Evolutionary conservation across 805 yeast genomes (phyloP).

Genomic region (Maudiozyma pseudohumilis): DNA sequence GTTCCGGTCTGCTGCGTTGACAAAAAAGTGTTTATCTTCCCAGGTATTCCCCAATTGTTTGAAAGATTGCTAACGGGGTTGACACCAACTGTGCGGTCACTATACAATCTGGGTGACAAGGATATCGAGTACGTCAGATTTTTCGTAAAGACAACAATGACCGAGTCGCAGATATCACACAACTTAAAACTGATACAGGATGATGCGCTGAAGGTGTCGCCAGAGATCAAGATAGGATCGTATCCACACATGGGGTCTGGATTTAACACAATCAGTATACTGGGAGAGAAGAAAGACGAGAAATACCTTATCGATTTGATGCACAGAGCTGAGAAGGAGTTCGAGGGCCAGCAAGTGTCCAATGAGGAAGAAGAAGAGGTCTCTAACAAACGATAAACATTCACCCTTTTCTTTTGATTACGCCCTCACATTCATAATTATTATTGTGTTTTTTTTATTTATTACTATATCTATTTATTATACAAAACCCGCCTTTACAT

Average conservation of each 20-base stretch:
- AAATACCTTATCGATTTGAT: slow-evolving; percentile 38
- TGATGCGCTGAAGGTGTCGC: slow-evolving; percentile 24
- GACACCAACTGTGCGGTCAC: slow-evolving; percentile 30
- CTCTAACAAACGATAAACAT: slow-evolving; percentile 13
- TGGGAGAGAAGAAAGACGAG: slow-evolving; percentile 42
- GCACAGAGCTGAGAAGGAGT: slow-evolving; percentile 33
- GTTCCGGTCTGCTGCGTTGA: slow-evolving; percentile 73
- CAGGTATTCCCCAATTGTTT: slow-evolving; percentile 78
- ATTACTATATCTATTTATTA: too few species aligned
- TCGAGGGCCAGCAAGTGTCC: slow-evolving; percentile 50
- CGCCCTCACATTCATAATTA: neutral
- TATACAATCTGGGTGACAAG: slow-evolving; percentile 31
- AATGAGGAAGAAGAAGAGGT: slow-evolving; percentile 43
- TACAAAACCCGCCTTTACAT: neutral
- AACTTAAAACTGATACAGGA: slow-evolving; percentile 44
- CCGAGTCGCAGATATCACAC: slow-evolving; percentile 65
- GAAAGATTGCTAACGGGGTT: slow-evolving; percentile 40
- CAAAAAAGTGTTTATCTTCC: slow-evolving; percentile 57
- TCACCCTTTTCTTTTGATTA: neutral
- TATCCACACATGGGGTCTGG: slow-evolving; percentile 68
- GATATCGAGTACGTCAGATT: slow-evolving; percentile 33
- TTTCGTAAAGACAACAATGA: slow-evolving; percentile 49
- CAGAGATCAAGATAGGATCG: slow-evolving; percentile 61
- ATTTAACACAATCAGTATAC: slow-evolving; percentile 61
- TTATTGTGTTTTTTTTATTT: too few species aligned